A percentile compares a stretch with the other conserved stretches of the same genome.
phyloP scores from a whole-genome alignment of 805 yeast genomes.

The Lachancea cidri region DNA sequence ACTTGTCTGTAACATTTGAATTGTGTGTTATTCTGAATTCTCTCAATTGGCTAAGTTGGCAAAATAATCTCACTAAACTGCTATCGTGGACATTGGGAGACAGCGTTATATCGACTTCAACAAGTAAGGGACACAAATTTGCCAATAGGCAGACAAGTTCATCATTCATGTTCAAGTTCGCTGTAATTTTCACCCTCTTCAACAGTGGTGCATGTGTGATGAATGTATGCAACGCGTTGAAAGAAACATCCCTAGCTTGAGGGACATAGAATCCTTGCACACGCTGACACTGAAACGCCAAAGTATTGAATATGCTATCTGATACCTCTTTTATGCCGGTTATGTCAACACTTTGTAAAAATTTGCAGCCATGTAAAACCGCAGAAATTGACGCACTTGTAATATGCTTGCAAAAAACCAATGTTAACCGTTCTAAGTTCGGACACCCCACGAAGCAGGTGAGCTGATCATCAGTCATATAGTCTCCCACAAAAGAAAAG shows the following conservation, averaged over 20 bases:
- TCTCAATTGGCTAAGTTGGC: constrained; percentile 63
- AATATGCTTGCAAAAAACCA: constrained; percentile 71
- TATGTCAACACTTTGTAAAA: constrained; percentile 79
- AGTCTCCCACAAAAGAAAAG: constrained; percentile 64
- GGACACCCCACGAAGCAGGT: constrained; percentile 59
- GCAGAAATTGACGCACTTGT: constrained; percentile 55
- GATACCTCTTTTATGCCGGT: constrained; percentile 66
- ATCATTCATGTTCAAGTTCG: constrained; percentile 63
- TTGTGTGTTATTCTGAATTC: constrained; percentile 82
- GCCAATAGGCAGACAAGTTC: constrained; percentile 55
- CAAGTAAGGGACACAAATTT: constrained; percentile 68
- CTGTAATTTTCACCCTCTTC: constrained; percentile 77
- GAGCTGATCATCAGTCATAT: constrained; percentile 61
- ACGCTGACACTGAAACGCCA: constrained; percentile 67
- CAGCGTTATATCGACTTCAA: constrained; percentile 84
- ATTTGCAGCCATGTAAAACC: constrained; percentile 58
- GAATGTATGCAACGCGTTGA: constrained; percentile 54
- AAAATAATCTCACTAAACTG: constrained; percentile 53
- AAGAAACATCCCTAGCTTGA: constrained; percentile 68
- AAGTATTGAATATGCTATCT: constrained; percentile 64
- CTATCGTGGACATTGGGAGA: constrained; percentile 68
- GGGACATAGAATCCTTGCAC: constrained; percentile 90
- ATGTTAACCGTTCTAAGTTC: constrained; percentile 77
- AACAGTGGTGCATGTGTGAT: constrained; percentile 63
- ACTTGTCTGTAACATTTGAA: constrained; percentile 58